phyloP scores from a whole-genome alignment of 2,329 filamentous ascomycete genomes.

The Aureobasidium sp. region DNA sequence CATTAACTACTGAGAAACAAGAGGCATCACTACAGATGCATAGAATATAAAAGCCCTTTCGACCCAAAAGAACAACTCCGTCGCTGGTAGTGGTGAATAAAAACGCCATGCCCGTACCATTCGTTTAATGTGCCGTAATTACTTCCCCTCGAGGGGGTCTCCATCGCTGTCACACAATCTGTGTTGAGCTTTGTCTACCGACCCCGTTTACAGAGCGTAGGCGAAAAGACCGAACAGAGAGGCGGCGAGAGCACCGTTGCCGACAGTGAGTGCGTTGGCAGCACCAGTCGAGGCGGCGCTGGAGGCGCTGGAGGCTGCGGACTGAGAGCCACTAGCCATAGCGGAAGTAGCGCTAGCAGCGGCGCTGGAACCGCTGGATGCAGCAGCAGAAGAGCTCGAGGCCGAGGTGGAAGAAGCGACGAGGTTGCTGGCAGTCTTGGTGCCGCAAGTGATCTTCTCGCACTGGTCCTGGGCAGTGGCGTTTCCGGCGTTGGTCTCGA shows the following conservation, averaged over 20 bases:
- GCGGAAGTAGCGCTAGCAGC: constrained; percentile 23
- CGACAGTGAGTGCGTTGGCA: constrained; percentile 37
- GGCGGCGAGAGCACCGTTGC: constrained; percentile 41
- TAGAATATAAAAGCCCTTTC: constrained; percentile 2
- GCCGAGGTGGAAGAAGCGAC: constrained; percentile 25
- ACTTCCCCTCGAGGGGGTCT: background rate
- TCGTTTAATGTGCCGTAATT: constrained; percentile 9
- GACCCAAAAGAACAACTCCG: constrained; percentile 10
- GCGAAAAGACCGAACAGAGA: constrained; percentile 49
- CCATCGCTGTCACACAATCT: background rate
- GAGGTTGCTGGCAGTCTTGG: constrained; percentile 34
- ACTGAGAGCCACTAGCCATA: constrained; percentile 17
- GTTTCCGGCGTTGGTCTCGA: constrained; percentile 31
- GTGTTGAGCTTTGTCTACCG: background rate
- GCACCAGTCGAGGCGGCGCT: constrained; percentile 27
- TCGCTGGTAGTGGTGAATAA: constrained; percentile 12
- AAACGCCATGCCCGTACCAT: constrained; percentile 9
- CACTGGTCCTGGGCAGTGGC: constrained; percentile 35
- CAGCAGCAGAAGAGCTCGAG: constrained; percentile 19
- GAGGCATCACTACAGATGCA: constrained; percentile 6
- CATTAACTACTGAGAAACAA: constrained; percentile 10
- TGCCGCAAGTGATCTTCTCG: constrained; percentile 44
- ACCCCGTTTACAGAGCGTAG: constrained; percentile 43
- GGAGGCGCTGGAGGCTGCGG: constrained; percentile 17
- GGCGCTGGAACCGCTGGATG: constrained; percentile 20